A percentile compares a stretch with the other conserved stretches of the same genome.
Conservation (phyloP, 2,329 filamentous ascomycete species). For the Eurotiales sp. region DNA sequence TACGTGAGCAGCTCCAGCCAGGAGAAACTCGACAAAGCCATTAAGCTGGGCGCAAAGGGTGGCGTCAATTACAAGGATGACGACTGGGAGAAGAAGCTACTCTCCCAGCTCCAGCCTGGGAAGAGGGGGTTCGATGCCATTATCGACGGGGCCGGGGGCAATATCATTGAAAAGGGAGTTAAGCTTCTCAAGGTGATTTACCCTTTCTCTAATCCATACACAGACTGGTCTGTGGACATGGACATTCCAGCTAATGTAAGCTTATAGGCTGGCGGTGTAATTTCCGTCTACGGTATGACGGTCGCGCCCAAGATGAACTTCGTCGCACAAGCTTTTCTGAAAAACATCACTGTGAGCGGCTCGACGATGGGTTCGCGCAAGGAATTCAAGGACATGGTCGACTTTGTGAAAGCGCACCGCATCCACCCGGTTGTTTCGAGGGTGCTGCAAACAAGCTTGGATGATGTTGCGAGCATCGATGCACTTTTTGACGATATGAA, state of each 20-base stretch:
- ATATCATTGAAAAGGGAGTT: constrained; percentile 67
- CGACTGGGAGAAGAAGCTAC: constrained; percentile 76
- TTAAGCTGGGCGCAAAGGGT: constrained; percentile 67
- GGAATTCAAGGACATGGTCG: constrained; percentile 89
- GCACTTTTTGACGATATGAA: constrained; percentile 84
- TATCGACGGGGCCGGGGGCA: constrained; percentile 85
- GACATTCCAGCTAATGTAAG: constrained; percentile 17
- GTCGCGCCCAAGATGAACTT: constrained; percentile 79
- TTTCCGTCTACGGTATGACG: constrained; percentile 90
- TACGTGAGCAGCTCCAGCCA: constrained; percentile 73
- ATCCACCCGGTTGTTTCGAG: constrained; percentile 75
- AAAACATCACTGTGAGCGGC: constrained; percentile 82
- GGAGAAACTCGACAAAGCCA: constrained; percentile 71
- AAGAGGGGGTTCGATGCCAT: constrained; percentile 74
- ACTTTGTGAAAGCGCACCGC: constrained; percentile 69
- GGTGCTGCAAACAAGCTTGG: constrained; percentile 63
- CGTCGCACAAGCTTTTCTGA: constrained; percentile 76
- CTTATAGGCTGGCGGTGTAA: constrained; percentile 68
- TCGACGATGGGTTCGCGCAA: constrained; percentile 86
- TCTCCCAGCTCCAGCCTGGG: constrained; percentile 54
- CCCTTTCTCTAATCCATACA: background rate
- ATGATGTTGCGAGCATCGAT: constrained; percentile 75
- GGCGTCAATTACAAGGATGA: constrained; percentile 79
- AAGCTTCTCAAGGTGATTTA: constrained; percentile 62
- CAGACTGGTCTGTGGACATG: too few species aligned